Evolutionary conservation across 2,329 filamentous ascomycete species (phyloP).

Genomic region (Penicillium sp.): DNA sequence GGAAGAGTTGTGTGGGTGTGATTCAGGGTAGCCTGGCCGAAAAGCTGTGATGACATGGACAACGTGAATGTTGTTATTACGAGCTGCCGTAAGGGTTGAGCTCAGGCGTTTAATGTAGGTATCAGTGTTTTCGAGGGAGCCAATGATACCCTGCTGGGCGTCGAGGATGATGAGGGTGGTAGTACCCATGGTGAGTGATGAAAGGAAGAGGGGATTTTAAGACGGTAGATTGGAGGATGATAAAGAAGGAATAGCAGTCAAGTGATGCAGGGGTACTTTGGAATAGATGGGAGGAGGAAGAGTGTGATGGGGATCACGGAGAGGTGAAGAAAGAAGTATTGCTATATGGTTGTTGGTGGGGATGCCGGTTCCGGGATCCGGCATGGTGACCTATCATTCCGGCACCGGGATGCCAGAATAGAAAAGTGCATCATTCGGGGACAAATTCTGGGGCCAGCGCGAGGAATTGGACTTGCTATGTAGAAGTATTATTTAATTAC

Average conservation of each 20-base stretch:
- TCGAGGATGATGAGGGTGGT: conserved; percentile 41
- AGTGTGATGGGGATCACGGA: not conserved
- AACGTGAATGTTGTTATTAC: conserved; percentile 28
- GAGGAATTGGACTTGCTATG: too few species aligned
- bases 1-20: conserved; percentile 27
- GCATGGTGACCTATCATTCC: not conserved
- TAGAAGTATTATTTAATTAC: too few species aligned
- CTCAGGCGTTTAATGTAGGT: conserved; percentile 30
- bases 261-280: too few species aligned
- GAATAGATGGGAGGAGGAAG: not conserved
- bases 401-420: not conserved
- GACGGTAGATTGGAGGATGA: too few species aligned
- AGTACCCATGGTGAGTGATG: conserved; percentile 19
- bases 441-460: too few species aligned
- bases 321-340: not conserved
- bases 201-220: too few species aligned
- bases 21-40: conserved; percentile 35
- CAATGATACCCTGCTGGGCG: conserved; percentile 35
- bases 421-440: too few species aligned
- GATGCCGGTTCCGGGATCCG: not conserved
- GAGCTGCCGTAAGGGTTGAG: conserved; percentile 25
- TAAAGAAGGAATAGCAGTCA: too few species aligned
- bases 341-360: not conserved
- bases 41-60: conserved; percentile 39
- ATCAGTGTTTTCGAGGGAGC: conserved; percentile 18